Evolutionary conservation across 2,329 filamentous ascomycete species (phyloP).

Genomic region (Lecanicillium sp.): DNA sequence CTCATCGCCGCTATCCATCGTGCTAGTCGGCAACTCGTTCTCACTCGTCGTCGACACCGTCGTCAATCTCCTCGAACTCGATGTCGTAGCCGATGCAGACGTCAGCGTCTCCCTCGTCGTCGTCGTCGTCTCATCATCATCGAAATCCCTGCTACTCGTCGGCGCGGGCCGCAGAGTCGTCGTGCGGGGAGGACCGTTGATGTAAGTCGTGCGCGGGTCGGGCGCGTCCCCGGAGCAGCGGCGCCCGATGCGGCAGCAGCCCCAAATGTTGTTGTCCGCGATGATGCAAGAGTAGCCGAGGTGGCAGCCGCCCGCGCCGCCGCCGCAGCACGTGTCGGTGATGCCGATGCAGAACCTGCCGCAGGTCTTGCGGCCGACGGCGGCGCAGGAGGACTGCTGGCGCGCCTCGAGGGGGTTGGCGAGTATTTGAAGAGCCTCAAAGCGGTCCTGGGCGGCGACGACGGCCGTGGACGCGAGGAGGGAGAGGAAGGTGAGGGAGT

Average conservation of each 20-base stretch:
- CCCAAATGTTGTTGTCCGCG: constrained; percentile 17
- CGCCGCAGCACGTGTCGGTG: constrained; percentile 17
- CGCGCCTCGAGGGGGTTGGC: neutral
- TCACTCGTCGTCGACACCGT: neutral
- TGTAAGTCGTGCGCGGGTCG: constrained; percentile 11
- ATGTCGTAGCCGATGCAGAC: neutral
- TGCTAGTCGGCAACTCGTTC: neutral
- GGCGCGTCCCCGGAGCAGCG: constrained; percentile 17
- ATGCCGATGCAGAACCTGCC: constrained; percentile 16
- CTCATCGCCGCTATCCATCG: neutral
- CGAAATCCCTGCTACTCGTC: too few relatives aligned
- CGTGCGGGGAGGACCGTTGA: constrained; percentile 1
- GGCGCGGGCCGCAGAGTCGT: neutral
- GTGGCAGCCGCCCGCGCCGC: constrained; percentile 16
- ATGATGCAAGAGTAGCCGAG: constrained; percentile 14
- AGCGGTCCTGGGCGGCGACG: constrained; percentile 7
- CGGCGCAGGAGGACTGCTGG: constrained; percentile 2
- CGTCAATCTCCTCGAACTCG: neutral
- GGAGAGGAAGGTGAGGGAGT: constrained; percentile 4
- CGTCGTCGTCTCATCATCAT: neutral
- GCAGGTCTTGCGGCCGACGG: constrained; percentile 14
- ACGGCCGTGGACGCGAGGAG: constrained; percentile 5
- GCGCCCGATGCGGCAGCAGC: constrained; percentile 18
- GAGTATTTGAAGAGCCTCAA: neutral
- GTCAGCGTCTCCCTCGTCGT: neutral